These are phyloP conservation scores for Botrytis porri DNA, from an alignment of 2,329 filamentous ascomycete genomes.

Conservation along the genomic window DNA sequence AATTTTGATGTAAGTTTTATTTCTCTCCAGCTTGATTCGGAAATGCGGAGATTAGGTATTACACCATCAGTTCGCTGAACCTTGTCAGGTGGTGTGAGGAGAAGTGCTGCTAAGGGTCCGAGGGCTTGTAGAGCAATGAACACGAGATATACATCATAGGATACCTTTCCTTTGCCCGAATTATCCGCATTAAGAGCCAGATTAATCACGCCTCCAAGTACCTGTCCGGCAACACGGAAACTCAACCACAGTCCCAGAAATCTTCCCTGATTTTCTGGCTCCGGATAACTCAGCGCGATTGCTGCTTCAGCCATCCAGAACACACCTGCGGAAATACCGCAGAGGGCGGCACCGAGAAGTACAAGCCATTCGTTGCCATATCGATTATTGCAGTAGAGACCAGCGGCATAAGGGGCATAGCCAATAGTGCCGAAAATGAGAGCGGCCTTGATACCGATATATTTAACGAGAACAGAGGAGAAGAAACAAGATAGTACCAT, in stretches of 20 bases:
- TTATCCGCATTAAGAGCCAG: slow-evolving; percentile 61
- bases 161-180: slow-evolving; percentile 60
- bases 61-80: slow-evolving; percentile 65
- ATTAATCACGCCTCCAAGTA: slow-evolving; percentile 70
- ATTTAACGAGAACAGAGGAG: slow-evolving; percentile 59
- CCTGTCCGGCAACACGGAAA: slow-evolving; percentile 59
- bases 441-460: slow-evolving; percentile 68
- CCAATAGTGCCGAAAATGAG: slow-evolving; percentile 71
- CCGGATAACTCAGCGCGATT: slow-evolving; percentile 69
- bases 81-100: slow-evolving; percentile 58
- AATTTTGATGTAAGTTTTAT: slow-evolving; percentile 56
- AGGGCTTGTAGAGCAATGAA: slow-evolving; percentile 69
- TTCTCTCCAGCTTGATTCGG: slow-evolving; percentile 55
- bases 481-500: slow-evolving; percentile 72
- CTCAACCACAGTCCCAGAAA: slow-evolving; percentile 67
- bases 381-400: slow-evolving; percentile 69
- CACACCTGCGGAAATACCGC: slow-evolving; percentile 52
- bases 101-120: slow-evolving; percentile 61
- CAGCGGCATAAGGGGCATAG: slow-evolving; percentile 69
- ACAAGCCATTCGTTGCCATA: slow-evolving; percentile 68
- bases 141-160: slow-evolving; percentile 64
- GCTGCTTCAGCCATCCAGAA: slow-evolving; percentile 77
- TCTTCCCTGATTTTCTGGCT: slow-evolving; percentile 63
- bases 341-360: slow-evolving; percentile 48
- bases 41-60: slow-evolving; percentile 57